These are phyloP conservation scores for Fistulinella cinereoalba DNA, from an alignment of 1,284 basidiomycete species.

Conservation along the genomic window DNA sequence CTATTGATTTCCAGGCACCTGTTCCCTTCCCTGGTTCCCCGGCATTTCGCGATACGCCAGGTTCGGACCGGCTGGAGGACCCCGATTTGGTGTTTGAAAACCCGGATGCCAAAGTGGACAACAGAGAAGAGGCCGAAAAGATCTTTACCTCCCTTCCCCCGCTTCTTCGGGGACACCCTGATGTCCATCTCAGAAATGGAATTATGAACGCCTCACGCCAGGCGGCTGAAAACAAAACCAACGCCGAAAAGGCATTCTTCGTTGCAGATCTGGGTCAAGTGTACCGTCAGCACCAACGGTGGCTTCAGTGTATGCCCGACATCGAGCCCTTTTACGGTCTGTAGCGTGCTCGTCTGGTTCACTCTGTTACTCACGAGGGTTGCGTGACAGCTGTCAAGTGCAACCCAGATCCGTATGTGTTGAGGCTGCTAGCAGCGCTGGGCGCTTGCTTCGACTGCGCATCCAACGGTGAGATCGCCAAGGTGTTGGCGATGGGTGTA, in stretches of 20 bases:
- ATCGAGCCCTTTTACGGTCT: conserved; percentile 84
- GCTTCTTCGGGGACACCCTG: conserved; percentile 63
- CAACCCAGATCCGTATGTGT: conserved; percentile 94
- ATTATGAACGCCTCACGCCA: conserved; percentile 61
- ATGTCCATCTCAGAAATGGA: conserved; percentile 68
- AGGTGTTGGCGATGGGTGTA: conserved; percentile 75
- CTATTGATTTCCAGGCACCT: conserved; percentile 42
- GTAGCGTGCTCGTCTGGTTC: conserved; percentile 23
- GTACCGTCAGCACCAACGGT: conserved; percentile 83
- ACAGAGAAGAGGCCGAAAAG: conserved; percentile 33
- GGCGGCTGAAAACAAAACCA: conserved; percentile 50
- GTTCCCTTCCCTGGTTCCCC: conserved; percentile 25
- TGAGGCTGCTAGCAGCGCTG: conserved; percentile 86
- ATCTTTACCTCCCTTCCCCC: conserved; percentile 66
- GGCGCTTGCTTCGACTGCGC: conserved; percentile 98
- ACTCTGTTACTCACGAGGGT: conserved; percentile 20
- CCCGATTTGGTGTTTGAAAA: conserved; percentile 29
- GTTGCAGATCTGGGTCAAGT: conserved; percentile 92
- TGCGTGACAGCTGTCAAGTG: conserved; percentile 45
- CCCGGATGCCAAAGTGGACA: conserved; percentile 25
- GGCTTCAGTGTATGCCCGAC: conserved; percentile 78
- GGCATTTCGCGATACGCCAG: conserved; percentile 32
- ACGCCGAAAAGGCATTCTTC: conserved; percentile 94
- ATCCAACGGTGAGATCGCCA: conserved; percentile 91
- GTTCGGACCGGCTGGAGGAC: conserved; percentile 28